Conservation (phyloP, 2,329 filamentous ascomycete species). For the Coniochaeta prunicola region DNA sequence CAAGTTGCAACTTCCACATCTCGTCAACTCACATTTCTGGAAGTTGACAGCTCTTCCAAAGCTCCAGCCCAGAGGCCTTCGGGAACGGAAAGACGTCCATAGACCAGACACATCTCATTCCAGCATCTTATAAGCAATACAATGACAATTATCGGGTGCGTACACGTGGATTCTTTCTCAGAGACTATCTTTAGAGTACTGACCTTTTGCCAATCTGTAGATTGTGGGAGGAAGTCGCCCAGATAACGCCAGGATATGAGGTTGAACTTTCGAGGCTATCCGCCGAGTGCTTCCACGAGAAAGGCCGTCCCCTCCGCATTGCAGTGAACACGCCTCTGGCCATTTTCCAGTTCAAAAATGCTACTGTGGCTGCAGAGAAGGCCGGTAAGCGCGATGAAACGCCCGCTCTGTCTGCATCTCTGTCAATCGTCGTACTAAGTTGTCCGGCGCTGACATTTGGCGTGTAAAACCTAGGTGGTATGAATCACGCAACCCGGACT, state of each 20-base stretch:
- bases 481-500: constrained; percentile 8
- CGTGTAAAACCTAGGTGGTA: not conserved
- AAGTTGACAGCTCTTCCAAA: too few relatives aligned
- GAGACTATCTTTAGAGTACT: not conserved
- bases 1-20: too few relatives aligned
- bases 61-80: too few relatives aligned
- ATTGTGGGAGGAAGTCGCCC: not conserved
- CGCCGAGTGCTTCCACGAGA: constrained; percentile 14
- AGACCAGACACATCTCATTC: too few relatives aligned
- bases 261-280: constrained; percentile 4
- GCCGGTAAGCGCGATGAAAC: not conserved
- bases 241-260: not conserved
- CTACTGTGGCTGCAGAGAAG: constrained; percentile 1
- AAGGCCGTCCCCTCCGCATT: constrained; percentile 16
- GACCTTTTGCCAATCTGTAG: not conserved
- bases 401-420: not conserved
- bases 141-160: not conserved
- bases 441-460: not conserved
- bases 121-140: too few relatives aligned
- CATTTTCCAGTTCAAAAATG: constrained; percentile 3
- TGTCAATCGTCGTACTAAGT: too few relatives aligned
- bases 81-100: too few relatives aligned
- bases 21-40: too few relatives aligned
- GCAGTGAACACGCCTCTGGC: constrained; percentile 15
- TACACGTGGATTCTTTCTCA: not conserved